Base-by-base conservation (phyloP, 2,329 filamentous ascomycete genomes). In the Xylariales sp. region DNA sequence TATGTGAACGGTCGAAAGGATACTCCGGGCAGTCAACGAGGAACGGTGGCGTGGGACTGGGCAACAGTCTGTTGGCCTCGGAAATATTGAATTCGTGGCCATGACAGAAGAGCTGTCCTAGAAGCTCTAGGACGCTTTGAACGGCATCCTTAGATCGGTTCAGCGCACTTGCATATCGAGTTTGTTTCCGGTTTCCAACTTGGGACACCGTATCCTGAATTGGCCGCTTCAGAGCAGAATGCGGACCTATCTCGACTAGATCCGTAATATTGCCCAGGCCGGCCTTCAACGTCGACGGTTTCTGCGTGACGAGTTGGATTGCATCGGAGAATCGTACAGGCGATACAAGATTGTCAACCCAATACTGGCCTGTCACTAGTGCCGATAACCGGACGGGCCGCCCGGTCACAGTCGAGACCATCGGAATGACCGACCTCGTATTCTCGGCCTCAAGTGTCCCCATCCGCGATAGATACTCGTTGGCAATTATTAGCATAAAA, bases 21-120 rank as follows among this genome's bases (percentile, higher is more conserved):
- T 84, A 84, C 1, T 76, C 69, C 0, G 82, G 81, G 1, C 80
- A 74, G 55, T 82, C 78, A 1, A 75, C 69, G 7, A 82, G 70
- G 67, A 77, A 60, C 23, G 52, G 59, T 69, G 45, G 32, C 54
- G 45, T 53, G 45, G 41, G 50, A 6, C 32, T 57, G 6, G 62
- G 28, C 9, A 50, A n/a, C 5, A 59, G 59, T 43, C 68, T 68
- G 52, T 77, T 78, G n/a, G 68, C 74, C 3, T 67, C 66, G 2
- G 70, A 54, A 32, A 77, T 62, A 1, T 69, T 72, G 7, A 78
- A 68, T 1, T 67, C 28, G 48, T 76, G 64, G 0, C 77, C 76
- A 5, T 70, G 49, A 54, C 69, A 72, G 64, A 73, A 77, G 2
- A 79, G 64, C 5, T 67, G 58, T 1, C 76, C 78, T 1, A 74